phyloP scores from a whole-genome alignment of 2,329 filamentous ascomycete genomes.

The Dactylonectria macrodidyma region DNA sequence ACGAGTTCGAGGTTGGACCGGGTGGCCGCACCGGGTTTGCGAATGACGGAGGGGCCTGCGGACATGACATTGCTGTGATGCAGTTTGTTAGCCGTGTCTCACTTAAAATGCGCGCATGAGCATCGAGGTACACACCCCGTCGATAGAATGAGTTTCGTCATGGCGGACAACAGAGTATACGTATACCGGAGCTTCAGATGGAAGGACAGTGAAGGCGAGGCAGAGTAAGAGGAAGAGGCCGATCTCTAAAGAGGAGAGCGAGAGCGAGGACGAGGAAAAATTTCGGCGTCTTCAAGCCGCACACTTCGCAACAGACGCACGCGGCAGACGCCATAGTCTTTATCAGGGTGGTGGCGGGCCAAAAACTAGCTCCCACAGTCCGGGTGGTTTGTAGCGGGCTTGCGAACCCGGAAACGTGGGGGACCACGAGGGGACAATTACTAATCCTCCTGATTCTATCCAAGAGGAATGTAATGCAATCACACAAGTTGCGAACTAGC shows the following conservation, averaged over 20 bases:
- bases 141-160: conserved; percentile 87
- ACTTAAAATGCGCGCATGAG: conserved; percentile 17
- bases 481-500: conserved; percentile 22
- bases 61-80: conserved; percentile 83
- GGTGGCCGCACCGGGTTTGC: conserved; percentile 74
- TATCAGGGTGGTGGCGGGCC: conserved; percentile 35
- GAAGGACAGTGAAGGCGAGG: not conserved
- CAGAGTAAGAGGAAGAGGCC: conserved; percentile 23
- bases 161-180: conserved; percentile 50
- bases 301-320: conserved; percentile 42
- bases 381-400: conserved; percentile 34
- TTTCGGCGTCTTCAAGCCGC: conserved; percentile 42
- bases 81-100: conserved; percentile 39
- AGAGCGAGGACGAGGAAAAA: conserved; percentile 37
- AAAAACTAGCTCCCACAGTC: conserved; percentile 30
- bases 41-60: conserved; percentile 85
- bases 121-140: conserved; percentile 77
- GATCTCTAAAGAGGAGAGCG: conserved; percentile 3
- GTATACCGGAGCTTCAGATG: not conserved
- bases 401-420: conserved; percentile 33
- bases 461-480: conserved; percentile 28
- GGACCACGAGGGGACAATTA: conserved; percentile 34
- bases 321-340: conserved; percentile 43
- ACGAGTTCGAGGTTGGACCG: conserved; percentile 96
- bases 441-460: conserved; percentile 31